Evolutionary conservation across 2,329 filamentous ascomycete genomes (phyloP).

Genomic region (Alternaria panax): DNA sequence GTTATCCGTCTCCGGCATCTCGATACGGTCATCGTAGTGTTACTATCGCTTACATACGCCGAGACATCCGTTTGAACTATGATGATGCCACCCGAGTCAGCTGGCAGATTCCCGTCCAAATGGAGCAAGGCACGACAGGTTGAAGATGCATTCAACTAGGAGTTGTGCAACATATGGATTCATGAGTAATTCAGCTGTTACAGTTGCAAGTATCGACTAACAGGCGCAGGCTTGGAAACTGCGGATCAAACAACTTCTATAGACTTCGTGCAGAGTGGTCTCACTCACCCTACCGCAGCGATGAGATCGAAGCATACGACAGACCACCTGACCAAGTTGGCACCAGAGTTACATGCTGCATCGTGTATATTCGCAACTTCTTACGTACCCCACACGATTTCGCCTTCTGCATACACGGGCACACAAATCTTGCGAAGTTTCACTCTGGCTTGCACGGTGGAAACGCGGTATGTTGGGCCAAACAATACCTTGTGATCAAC

Average conservation of each 20-base stretch:
- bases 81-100: neutral
- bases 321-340: neutral
- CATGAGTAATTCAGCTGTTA: conserved; percentile 1
- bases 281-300: conserved; percentile 12
- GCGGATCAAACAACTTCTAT: neutral
- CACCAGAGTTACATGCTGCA: neutral
- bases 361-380: conserved; percentile 33
- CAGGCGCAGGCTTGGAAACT: neutral
- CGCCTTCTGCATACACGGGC: conserved; percentile 27
- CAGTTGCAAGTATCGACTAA: neutral
- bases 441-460: conserved; percentile 4
- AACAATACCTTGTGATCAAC: neutral
- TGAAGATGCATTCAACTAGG: conserved; percentile 11
- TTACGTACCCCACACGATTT: conserved; percentile 26
- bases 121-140: conserved; percentile 5
- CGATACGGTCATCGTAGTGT: neutral
- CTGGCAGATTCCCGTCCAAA: neutral
- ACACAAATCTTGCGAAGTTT: conserved; percentile 20
- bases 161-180: conserved; percentile 14
- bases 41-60: conserved; percentile 5
- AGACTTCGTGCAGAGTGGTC: conserved; percentile 12
- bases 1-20: neutral
- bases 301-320: conserved; percentile 1
- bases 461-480: conserved; percentile 16
- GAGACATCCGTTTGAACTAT: neutral